Conservation (phyloP, 2,329 filamentous ascomycete species). For the Diaporthe velutina region DNA sequence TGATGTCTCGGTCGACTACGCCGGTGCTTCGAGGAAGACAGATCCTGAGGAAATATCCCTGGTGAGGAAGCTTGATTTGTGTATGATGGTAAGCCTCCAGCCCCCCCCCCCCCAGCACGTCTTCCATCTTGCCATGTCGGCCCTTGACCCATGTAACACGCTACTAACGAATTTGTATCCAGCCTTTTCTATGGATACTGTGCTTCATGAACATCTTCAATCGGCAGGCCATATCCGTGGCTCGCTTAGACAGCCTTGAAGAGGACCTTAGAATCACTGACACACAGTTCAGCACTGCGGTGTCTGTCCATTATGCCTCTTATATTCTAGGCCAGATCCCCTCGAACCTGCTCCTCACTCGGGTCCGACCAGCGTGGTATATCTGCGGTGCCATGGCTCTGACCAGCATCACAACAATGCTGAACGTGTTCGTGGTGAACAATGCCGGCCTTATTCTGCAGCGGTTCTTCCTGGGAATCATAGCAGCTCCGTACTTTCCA, state of each 20-base stretch:
- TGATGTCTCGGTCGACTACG: conserved; percentile 17
- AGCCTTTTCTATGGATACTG: conserved; percentile 28
- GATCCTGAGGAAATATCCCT: conserved; percentile 30
- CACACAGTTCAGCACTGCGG: conserved; percentile 18
- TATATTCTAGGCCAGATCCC: conserved; percentile 63
- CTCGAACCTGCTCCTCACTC: conserved; percentile 57
- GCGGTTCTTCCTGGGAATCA: conserved; percentile 57
- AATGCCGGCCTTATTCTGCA: conserved; percentile 53
- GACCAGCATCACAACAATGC: conserved; percentile 48
- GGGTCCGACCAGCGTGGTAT: conserved; percentile 45
- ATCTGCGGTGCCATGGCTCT: conserved; percentile 44
- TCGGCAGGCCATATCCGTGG: conserved; percentile 17
- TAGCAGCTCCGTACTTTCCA: conserved; percentile 51
- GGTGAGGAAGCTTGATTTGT: conserved; percentile 25
- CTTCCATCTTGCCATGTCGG: background rate
- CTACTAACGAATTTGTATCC: no score
- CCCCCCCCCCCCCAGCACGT: background rate
- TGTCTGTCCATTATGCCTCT: conserved; percentile 26
- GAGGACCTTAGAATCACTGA: conserved; percentile 18
- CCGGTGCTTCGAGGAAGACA: conserved; percentile 26
- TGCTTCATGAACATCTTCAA: conserved; percentile 27
- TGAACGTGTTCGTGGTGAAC: background rate
- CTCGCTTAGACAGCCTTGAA: conserved; percentile 3
- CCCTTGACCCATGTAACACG: no score
- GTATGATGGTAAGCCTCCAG: conserved; percentile 12